A percentile compares a stretch with the other conserved stretches of the same genome.
These are phyloP conservation scores for Fusarium torulosum DNA, from an alignment of 2,329 filamentous ascomycete species.

Conservation along the genomic window DNA sequence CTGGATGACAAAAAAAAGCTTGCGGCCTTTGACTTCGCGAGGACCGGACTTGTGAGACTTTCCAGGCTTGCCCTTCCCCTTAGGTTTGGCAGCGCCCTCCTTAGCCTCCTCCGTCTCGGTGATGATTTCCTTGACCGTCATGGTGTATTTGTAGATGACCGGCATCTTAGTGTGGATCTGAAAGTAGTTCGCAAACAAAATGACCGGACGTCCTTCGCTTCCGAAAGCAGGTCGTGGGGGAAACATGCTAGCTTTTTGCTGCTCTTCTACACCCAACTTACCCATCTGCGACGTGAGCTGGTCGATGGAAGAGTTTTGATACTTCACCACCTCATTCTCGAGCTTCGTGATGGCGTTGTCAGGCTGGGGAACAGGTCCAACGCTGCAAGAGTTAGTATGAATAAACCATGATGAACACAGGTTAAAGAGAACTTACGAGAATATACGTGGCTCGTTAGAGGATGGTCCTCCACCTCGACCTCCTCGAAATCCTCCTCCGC, in stretches of 20 bases:
- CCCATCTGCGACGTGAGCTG: conserved; percentile 55
- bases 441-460: conserved; percentile 28
- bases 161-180: conserved; percentile 55
- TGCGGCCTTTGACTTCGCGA: conserved; percentile 57
- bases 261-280: conserved; percentile 49
- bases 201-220: conserved; percentile 55
- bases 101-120: conserved; percentile 26
- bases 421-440: conserved; percentile 36
- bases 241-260: conserved; percentile 50
- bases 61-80: conserved; percentile 25
- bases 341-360: conserved; percentile 52
- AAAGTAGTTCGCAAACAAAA: conserved; percentile 69
- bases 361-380: conserved; percentile 39
- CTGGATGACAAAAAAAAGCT: conserved; percentile 59
- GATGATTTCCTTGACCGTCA: conserved; percentile 53
- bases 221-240: conserved; percentile 65
- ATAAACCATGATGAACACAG: neutral
- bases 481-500: conserved; percentile 36
- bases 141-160: conserved; percentile 60
- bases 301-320: conserved; percentile 46
- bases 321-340: conserved; percentile 57
- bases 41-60: conserved; percentile 25
- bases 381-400: conserved; percentile 37
- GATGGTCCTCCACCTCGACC: conserved; percentile 27
- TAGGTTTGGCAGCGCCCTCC: conserved; percentile 11